phyloP scores from a whole-genome alignment of 352 stramenopile genomes.

The Phytopythium helicoides region DNA sequence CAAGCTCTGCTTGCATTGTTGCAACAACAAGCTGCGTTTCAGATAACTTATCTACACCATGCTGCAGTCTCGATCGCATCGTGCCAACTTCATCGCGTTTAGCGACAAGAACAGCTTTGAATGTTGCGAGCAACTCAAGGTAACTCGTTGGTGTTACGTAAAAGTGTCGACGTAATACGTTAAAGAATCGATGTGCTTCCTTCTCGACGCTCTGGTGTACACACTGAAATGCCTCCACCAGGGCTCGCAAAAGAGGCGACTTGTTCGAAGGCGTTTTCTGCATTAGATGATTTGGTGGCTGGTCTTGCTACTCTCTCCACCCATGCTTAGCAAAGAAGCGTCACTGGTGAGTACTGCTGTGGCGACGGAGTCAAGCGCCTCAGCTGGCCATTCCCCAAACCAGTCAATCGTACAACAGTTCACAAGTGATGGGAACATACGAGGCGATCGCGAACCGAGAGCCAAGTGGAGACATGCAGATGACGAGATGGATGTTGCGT shows the following conservation, averaged over 20 bases:
- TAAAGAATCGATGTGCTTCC: slow-evolving; percentile 79
- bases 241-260: slow-evolving; percentile 11
- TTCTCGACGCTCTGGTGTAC: slow-evolving; percentile 91
- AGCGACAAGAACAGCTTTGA: slow-evolving; percentile 84
- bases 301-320: neutral
- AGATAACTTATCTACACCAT: slow-evolving; percentile 85
- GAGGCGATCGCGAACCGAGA: slow-evolving; percentile 91
- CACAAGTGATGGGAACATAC: slow-evolving; percentile 88
- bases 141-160: slow-evolving; percentile 95
- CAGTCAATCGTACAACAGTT: slow-evolving; percentile 90
- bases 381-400: slow-evolving; percentile 86
- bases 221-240: slow-evolving; percentile 80
- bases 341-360: slow-evolving; percentile 35
- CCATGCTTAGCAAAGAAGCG: neutral
- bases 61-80: slow-evolving; percentile 81
- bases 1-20: slow-evolving; percentile 83
- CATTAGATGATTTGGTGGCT: neutral
- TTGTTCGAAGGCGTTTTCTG: neutral
- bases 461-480: slow-evolving; percentile 92
- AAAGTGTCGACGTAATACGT: slow-evolving; percentile 88
- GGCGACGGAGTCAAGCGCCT: slow-evolving; percentile 80
- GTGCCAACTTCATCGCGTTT: slow-evolving; percentile 91
- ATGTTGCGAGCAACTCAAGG: slow-evolving; percentile 90
- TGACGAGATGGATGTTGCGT: slow-evolving; percentile 90
- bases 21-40: slow-evolving; percentile 79